Evolutionary conservation across 1,139 yeast species (phyloP), one percentile per base, ranked within the genome.

Genomic region (Groenewaldozyma auringiensis): DNA sequence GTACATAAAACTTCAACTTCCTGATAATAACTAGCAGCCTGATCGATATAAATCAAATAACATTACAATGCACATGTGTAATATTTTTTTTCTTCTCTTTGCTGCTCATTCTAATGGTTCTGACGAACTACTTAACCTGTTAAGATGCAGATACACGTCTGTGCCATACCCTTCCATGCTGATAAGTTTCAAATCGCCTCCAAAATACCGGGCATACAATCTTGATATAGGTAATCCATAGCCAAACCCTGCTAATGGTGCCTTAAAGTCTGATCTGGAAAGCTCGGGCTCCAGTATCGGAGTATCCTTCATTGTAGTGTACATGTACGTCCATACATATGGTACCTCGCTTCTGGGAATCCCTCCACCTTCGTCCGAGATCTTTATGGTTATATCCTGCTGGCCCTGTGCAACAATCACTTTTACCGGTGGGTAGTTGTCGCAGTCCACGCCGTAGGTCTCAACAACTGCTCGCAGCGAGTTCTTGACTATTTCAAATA

Each of bases 141-240:
- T 87, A 62, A 87, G 71, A 66, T 87, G 95, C 58, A 88, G 67
- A 59, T 87, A 88, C 1, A 85, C 96, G 63, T 87, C 96, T 1
- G 96, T 88, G 9, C 96, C 96, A 57, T 86, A 87, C 11, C 95
- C 95, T 65, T 87, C 96, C 95, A 87, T 85, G 35, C 88, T 79
- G 49, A 86, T 86, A 58, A 88, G 72, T 60, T 82, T 83, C 65
- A 87, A 72, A 58, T 87, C 96, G 1, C 96, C 96, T 2, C 95
- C 95, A 61, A 88, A 87, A 62, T 88, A 88, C 53, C 89, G 81
- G 1, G 96, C 88, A 56, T 88, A 88, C 37, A 88, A 71, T 51
- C 96, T 68, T 42, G 92, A 81, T 49, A 88, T 81, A 1, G 96
- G 95, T 56, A 87, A 72, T 0, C 96, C 96, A 59, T 87, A 89